Evolutionary conservation across 2,329 filamentous ascomycete species (phyloP).

Genomic region (Ophiocordyceps camponoti-leonardi): DNA sequence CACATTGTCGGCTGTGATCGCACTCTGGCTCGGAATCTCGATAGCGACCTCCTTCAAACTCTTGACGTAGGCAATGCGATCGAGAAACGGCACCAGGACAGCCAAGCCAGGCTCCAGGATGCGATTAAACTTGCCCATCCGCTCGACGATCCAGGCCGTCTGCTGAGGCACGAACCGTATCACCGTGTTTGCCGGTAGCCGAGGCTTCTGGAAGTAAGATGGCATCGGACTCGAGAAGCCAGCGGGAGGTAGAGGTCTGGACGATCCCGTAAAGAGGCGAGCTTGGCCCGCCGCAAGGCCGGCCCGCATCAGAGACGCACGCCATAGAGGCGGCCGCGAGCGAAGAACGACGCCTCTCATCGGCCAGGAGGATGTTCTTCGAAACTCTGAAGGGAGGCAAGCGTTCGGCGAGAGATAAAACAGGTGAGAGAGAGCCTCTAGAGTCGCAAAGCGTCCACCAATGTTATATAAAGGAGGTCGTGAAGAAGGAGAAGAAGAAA

Average conservation of each 20-base stretch:
- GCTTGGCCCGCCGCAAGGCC: slow-evolving; percentile 1
- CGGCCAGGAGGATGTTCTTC: background rate
- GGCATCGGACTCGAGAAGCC: slow-evolving; percentile 23
- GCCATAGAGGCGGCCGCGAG: slow-evolving; percentile 3
- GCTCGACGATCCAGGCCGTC: slow-evolving; percentile 98
- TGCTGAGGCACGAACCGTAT: slow-evolving; percentile 98
- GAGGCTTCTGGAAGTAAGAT: slow-evolving; percentile 63
- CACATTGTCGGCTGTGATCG: slow-evolving; percentile 96
- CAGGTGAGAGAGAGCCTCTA: background rate
- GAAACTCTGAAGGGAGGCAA: too few species aligned
- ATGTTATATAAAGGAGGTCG: too few species aligned
- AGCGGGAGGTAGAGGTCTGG: slow-evolving; percentile 14
- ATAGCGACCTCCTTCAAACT: slow-evolving; percentile 90
- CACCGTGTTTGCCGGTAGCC: slow-evolving; percentile 81
- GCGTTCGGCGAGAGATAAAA: background rate
- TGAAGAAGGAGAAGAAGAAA: too few species aligned
- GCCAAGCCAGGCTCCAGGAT: slow-evolving; percentile 87
- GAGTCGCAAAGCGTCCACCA: background rate
- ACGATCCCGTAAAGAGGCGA: slow-evolving; percentile 14
- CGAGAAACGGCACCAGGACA: slow-evolving; percentile 74
- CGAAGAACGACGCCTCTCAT: slow-evolving; percentile 2
- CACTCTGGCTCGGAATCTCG: slow-evolving; percentile 93
- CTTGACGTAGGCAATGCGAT: slow-evolving; percentile 95
- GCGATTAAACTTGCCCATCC: slow-evolving; percentile 93
- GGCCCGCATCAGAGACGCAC: background rate